Base-by-base conservation (phyloP, 805 yeast genomes). In the Candida andamanensis region DNA sequence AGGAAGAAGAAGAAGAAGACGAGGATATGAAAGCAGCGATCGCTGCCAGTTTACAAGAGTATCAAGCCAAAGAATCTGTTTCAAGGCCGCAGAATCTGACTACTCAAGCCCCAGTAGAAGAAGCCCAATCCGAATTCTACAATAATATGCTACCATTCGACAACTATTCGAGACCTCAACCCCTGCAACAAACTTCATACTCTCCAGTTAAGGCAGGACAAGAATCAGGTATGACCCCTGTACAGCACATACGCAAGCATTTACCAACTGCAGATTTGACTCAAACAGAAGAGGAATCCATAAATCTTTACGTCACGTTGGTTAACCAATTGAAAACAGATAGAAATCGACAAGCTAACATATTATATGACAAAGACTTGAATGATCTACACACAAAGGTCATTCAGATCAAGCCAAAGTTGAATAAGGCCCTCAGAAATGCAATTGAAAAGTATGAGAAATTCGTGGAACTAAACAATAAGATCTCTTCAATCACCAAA, bases 1-100 rank as follows among this genome's bases (percentile, higher is more conserved):
- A n/a, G n/a, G 25, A 37, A 5, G 50, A 40, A 2, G 62, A 55
- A 11, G 84, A 76, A 13, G 95, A 87, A 49, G 72, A 65, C 27
- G 90, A 81, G 23, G 95, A 86, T 22, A 74, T 90, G 78, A 84
- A 78, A 52, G 95, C 92, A 1, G 98, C 97, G 0, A 90, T 92
- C 36, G 95, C 83, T 11, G 95, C 95, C 1, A 85, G 95, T 55
- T 66, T 92, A 40, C 70, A 69, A 32, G 97, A 89, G 37, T 68
- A 82, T 51, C 74, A 81, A 42, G 47, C 42, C 6, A 54, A 59
- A 36, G 54, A 52, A 33, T n/a, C n/a, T n/a, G n/a, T n/a, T n/a
- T n/a, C n/a, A n/a, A n/a, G n/a, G n/a, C n/a, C n/a, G n/a, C n/a
- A n/a, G n/a, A n/a, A n/a, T n/a, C n/a, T n/a, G n/a, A n/a, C n/a